These are phyloP conservation scores for Nemophila menziesii DNA, from an alignment of 257 asterid genomes.

Conservation along the genomic window DNA sequence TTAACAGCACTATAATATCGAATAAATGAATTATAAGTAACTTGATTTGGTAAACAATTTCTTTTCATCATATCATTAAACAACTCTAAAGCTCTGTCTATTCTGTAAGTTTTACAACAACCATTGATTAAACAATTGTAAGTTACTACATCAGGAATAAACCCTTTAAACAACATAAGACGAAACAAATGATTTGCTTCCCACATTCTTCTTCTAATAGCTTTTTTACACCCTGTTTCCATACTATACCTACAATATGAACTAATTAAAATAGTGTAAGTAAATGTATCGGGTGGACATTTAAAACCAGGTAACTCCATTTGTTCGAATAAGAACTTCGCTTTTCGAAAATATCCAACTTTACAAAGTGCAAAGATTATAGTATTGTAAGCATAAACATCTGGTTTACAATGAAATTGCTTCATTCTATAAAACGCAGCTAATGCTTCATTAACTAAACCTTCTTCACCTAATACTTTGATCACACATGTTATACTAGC, in stretches of 20 bases:
- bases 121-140: constrained; percentile 85
- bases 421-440: constrained; percentile 80
- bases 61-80: constrained; percentile 60
- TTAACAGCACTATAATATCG: constrained; percentile 71
- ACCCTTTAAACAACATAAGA: constrained; percentile 73
- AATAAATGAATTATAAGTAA: constrained; percentile 75
- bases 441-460: constrained; percentile 71
- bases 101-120: constrained; percentile 79
- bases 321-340: constrained; percentile 59
- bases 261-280: constrained; percentile 74
- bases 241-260: constrained; percentile 61
- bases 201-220: constrained; percentile 74
- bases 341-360: constrained; percentile 74
- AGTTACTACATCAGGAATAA: constrained; percentile 87
- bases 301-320: constrained; percentile 90
- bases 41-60: constrained; percentile 63
- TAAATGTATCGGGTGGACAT: constrained; percentile 62
- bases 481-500: constrained; percentile 65
- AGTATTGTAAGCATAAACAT: constrained; percentile 65
- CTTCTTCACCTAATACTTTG: constrained; percentile 76
- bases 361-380: constrained; percentile 64
- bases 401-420: constrained; percentile 74
- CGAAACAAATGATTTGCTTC: constrained; percentile 89
- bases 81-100: constrained; percentile 81
- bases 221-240: constrained; percentile 73